Conservation (phyloP, 1,284 basidiomycete species). For the Irpex lacteus region DNA sequence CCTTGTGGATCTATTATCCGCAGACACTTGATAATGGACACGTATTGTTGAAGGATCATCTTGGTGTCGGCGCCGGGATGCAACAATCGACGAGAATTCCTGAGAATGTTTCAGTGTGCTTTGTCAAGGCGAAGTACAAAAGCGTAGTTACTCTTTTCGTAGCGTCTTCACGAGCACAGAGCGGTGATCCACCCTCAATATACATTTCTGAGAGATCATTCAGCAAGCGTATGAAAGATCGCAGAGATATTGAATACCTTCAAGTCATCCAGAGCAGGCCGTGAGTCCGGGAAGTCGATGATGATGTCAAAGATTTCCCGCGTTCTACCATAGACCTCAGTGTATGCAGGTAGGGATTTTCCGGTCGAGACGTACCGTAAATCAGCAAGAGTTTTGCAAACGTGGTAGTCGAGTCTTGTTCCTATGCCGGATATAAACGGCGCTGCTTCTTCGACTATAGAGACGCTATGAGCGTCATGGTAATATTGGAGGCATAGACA, state of each 20-base stretch:
- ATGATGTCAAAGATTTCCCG: conserved; percentile 97
- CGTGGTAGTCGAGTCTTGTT: conserved; percentile 86
- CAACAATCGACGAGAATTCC: conserved; percentile 83
- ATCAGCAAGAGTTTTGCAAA: conserved; percentile 86
- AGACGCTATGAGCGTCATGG: conserved; percentile 13
- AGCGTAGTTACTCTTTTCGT: conserved; percentile 57
- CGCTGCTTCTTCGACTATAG: conserved; percentile 64
- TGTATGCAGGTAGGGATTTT: background rate
- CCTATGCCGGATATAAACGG: conserved; percentile 78
- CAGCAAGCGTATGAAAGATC: conserved; percentile 3
- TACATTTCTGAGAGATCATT: conserved; percentile 54
- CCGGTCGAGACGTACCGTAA: conserved; percentile 57
- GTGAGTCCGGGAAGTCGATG: conserved; percentile 88
- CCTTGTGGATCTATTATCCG: conserved; percentile 91
- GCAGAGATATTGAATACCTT: conserved; percentile 47
- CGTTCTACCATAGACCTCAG: conserved; percentile 48
- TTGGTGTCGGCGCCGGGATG: conserved; percentile 97
- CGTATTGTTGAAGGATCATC: conserved; percentile 89
- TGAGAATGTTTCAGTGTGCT: conserved; percentile 29
- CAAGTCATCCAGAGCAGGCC: conserved; percentile 85
- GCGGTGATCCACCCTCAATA: conserved; percentile 78
- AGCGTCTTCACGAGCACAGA: conserved; percentile 66
- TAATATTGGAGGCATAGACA: too few relatives aligned
- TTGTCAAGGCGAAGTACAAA: background rate
- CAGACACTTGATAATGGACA: conserved; percentile 91